Base-by-base conservation (phyloP, 2,329 filamentous ascomycete species). In the Amauroascus verrucosus region DNA sequence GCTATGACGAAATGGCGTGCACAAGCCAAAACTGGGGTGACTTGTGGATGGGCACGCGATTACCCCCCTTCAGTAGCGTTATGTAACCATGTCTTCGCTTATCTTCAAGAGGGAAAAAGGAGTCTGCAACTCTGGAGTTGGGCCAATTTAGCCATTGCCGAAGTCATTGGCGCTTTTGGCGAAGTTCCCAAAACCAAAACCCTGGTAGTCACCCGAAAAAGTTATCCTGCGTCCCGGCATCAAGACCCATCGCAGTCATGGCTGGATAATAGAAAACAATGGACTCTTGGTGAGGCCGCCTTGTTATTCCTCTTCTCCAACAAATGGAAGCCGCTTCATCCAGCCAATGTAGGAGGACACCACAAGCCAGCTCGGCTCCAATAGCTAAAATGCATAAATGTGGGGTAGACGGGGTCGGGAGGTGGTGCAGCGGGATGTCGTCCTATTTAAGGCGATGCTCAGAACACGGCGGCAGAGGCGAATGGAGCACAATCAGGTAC, bases 401-500 rank as follows among this genome's bases (percentile, higher is more conserved):
- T 50, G 47, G 47, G 47, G 47, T 50, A 50, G 47, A 38, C 40
- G 32, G 32, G 32, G 20, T 9, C 6, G 20, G 16, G 32, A 35
- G 30, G 30, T 35, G 16, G 30, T 48, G 45, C 30, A 30, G 33
- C 33, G 47, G 22, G 38, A 41, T 22, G 18, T 22, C n/a, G 38
- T 50, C 16, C 47, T 41, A 28, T 37, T 41, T 30, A 50, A 46
- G 13, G 5, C 43, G 26, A 38, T 26, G 24, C 20, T 28, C 33
- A 49, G 22, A 9, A 13, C 22, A 35, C 22, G 47, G 47, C 18
- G 2, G 13, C 5, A 38, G 47, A 26, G 37, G n/a, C 37, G 18
- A 43, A 33, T 51, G 30, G 33, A 24, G 18, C 26, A 53, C 32
- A 26, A 41, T 53, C 43, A 53, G 50, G 51, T 54, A 54, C 37